These are phyloP conservation scores for Neoconidiobolus thromboides DNA, from an alignment of 371 early-diverging fungal genomes.

Conservation along the genomic window DNA sequence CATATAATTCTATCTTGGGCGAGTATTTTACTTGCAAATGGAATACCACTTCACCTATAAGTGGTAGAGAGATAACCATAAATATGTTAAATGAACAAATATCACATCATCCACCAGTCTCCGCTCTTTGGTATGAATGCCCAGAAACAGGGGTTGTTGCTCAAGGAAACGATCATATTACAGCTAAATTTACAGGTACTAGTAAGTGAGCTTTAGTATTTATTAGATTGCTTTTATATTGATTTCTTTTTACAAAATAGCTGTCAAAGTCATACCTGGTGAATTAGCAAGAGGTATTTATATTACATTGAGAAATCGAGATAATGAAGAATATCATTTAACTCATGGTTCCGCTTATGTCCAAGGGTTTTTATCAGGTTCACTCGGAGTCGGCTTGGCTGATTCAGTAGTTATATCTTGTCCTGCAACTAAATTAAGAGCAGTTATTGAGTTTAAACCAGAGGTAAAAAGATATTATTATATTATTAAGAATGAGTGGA, in stretches of 20 bases:
- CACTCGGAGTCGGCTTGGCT: constrained; percentile 16
- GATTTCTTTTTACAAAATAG: constrained; percentile 5
- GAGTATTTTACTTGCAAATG: constrained; percentile 34
- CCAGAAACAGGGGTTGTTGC: constrained; percentile 23
- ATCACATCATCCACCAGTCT: constrained; percentile 20
- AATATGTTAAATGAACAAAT: constrained; percentile 33
- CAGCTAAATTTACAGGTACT: constrained; percentile 17
- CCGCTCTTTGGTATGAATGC: constrained; percentile 26
- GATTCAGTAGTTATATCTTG: constrained; percentile 22
- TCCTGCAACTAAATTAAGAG: constrained; percentile 19
- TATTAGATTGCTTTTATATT: neutral
- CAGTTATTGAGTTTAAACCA: constrained; percentile 27
- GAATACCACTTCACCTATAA: constrained; percentile 16
- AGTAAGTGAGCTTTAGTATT: constrained; percentile 7
- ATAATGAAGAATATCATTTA: constrained; percentile 23
- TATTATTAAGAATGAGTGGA: too few relatives aligned
- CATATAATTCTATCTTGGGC: constrained; percentile 35
- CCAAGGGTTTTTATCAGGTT: constrained; percentile 25
- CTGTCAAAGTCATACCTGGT: constrained; percentile 25
- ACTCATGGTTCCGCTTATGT: constrained; percentile 23
- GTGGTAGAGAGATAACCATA: constrained; percentile 10
- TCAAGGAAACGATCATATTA: constrained; percentile 23
- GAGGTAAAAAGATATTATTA: constrained; percentile 11
- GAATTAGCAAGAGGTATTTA: constrained; percentile 30
- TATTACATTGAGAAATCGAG: constrained; percentile 20